Evolutionary conservation across 1,139 yeast species (phyloP).

Genomic region (Pichia terricola): DNA sequence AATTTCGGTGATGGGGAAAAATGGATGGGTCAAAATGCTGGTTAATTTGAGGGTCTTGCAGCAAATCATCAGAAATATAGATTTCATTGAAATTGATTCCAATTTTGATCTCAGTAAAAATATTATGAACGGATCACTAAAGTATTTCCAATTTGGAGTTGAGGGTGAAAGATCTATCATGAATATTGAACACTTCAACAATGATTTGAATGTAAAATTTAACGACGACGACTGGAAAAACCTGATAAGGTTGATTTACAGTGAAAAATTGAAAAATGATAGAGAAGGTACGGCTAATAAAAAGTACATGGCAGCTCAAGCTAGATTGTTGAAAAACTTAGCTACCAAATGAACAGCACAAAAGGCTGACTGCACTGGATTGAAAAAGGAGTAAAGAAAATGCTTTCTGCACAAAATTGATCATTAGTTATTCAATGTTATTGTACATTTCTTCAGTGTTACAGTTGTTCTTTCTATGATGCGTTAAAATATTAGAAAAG

Average conservation of each 20-base stretch:
- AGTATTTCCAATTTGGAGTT: slow-evolving; percentile 34
- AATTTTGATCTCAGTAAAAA: not conserved
- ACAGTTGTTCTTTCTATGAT: too few relatives aligned
- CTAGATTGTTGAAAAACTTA: slow-evolving; percentile 5
- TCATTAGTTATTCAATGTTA: too few relatives aligned
- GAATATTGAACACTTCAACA: slow-evolving; percentile 4
- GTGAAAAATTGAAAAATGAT: slow-evolving; percentile 30
- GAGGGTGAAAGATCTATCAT: slow-evolving; percentile 11
- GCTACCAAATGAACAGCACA: not conserved
- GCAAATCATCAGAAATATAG: slow-evolving; percentile 61
- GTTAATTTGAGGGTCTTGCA: slow-evolving; percentile 66
- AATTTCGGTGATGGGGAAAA: slow-evolving; percentile 45
- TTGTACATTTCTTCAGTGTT: too few relatives aligned
- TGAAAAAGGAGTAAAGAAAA: not conserved
- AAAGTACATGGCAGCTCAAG: slow-evolving; percentile 11
- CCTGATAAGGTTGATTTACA: slow-evolving; percentile 37
- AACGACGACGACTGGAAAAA: slow-evolving; percentile 30
- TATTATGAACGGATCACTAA: slow-evolving; percentile 30
- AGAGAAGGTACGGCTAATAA: slow-evolving; percentile 6
- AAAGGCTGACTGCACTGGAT: too few relatives aligned
- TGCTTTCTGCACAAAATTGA: too few relatives aligned
- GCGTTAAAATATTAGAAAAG: not conserved
- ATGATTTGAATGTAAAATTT: slow-evolving; percentile 3
- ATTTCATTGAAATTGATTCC: slow-evolving; percentile 23
- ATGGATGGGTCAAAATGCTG: slow-evolving; percentile 59